Evolutionary conservation across 805 yeast genomes (phyloP), one percentile per base, ranked within the genome.

Genomic region (Hanseniaspora taiwanica): DNA sequence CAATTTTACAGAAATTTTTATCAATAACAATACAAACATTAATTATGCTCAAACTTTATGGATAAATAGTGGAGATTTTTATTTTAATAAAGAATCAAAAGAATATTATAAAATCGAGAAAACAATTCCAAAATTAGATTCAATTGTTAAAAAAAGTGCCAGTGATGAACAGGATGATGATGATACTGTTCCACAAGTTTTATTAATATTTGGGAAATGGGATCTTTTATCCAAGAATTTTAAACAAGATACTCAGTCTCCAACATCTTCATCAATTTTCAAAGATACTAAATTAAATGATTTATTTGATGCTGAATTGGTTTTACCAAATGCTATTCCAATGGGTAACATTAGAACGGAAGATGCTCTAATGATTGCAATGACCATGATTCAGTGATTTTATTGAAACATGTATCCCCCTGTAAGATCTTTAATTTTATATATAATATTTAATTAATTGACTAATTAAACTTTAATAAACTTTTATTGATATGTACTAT

Each of bases 1-100:
- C 40, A 53, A 63, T 5, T 76, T 85, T 50, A 70, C 75, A 33
- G 62, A 75, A 4, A 57, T 86, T 0, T 86, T 83, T 58, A 78
- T 91, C 13, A 82, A 81, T 50, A 68, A 81, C 36, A 64, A 78
- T 2, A 68, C 66, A 42, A 69, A 74, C 2, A 70, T 67, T 3
- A 94, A 94, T 1, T 86, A 86, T 55, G 66, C 79, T 0, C 74
- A 72, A 48, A 69, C 85, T 2, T 53, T 80, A 2, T 81, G 71
- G 59, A 71, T 77, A 20, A 73, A 76, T 43, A 68, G 84, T 50
- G 85, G 84, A 21, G 82, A 78, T 44, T 81, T 69, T 53, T 76
- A 68, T 52, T 54, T 53, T 25, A 58, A 65, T 35, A 54, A 55
- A 10, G 53, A 53, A 13, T 42, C 47, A 8, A 48, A 44, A 20